Evolutionary conservation across 345 rosid species (phyloP), one percentile per base, ranked within the genome.

Genomic region (Jatropha curcas): DNA sequence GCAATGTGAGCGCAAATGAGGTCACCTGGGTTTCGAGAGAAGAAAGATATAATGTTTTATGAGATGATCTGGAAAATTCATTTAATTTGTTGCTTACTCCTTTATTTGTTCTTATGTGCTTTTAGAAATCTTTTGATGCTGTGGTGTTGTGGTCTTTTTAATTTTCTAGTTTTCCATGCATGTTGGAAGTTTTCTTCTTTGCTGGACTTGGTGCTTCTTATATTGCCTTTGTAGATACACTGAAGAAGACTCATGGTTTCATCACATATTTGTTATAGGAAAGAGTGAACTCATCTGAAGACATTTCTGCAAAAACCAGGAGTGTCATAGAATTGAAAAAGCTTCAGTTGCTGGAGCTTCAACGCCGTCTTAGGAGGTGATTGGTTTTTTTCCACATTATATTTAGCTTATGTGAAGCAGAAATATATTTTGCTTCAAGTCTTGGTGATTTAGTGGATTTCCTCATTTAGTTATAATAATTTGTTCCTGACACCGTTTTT

Each of bases 241-340:
- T 33, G 20, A 52, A 2, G 63, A 59, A 43, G 52, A 20, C 25
- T 10, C 10, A 65, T 35, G 24, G 34, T 59, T 55, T 74, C 25
- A 19, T 43, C 43, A n/a, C 56, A 39, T 59, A 27, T 51, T 24
- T 76, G 52, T 55, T 65, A 33, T 84, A 93, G 98, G 88, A 82
- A 82, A 82, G 82, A 76, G 98, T 89, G 71, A 90, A 86, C 81
- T 87, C 84, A 25, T 90, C 97, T 57, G 94, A 90, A 80, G 95
- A 91, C 83, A 85, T 91, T 71, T 89, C 93, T 72, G 86, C 93
- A 73, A 93, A 86, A 79, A 93, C 98, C 76, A 93, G 85, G 82
- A 91, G 93, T 75, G 97, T 93, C 70, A 93, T 93, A 57, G 98
- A 89, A 82, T 74, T 93, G 86, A 93, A 93, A 80, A 93, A 91